phyloP scores from a whole-genome alignment of 352 stramenopile species.

The Phytophthora pinifolia region DNA sequence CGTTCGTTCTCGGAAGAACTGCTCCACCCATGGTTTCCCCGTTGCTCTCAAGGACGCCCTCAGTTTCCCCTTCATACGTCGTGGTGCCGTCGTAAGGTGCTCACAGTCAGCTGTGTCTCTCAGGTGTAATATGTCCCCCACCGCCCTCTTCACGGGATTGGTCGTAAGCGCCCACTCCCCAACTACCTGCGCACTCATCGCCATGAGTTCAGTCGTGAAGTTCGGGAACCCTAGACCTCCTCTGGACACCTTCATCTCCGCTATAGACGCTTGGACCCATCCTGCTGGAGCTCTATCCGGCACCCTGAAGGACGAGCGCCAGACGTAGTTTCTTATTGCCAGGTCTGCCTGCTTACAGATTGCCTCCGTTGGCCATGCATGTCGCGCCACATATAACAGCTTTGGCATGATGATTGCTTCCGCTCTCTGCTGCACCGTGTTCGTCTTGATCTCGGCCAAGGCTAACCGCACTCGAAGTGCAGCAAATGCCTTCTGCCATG shows the following conservation, averaged over 20 bases:
- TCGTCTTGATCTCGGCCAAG: constrained; percentile 1
- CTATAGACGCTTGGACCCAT: neutral
- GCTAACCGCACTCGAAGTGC: neutral
- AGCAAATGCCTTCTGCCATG: neutral
- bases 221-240: neutral
- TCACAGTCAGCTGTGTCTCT: too few species aligned
- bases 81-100: too few species aligned
- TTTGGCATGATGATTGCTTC: neutral
- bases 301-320: neutral
- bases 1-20: too few species aligned
- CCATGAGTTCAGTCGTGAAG: neutral
- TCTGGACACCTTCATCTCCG: neutral
- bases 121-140: too few species aligned
- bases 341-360: neutral
- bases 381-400: neutral
- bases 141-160: too few species aligned
- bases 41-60: too few species aligned
- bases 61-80: too few species aligned
- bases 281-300: neutral
- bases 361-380: constrained; percentile 5
- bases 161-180: neutral
- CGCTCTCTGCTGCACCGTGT: neutral
- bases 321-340: neutral
- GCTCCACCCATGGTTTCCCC: too few species aligned
- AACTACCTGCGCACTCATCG: neutral